These are phyloP conservation scores for Hypoxylon sp. DNA, from an alignment of 2,329 filamentous ascomycete species.

Conservation along the genomic window DNA sequence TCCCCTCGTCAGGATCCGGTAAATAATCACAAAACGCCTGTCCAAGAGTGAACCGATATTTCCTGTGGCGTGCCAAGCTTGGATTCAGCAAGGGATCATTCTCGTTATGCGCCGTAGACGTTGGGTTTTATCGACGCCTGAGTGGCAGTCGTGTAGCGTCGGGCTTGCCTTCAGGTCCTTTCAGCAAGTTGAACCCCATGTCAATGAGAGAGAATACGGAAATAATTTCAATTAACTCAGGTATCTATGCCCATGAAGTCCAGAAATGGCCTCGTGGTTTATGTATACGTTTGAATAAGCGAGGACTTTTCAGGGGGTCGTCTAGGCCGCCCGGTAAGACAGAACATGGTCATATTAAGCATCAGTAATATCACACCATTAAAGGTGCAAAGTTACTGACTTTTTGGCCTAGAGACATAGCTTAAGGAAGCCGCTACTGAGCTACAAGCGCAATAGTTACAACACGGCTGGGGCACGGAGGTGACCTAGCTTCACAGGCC, in stretches of 20 bases:
- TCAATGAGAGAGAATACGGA: background rate
- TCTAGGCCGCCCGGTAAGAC: background rate
- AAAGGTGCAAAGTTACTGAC: background rate
- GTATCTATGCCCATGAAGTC: background rate
- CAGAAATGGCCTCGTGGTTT: background rate
- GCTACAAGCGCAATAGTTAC: background rate
- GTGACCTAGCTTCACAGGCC: background rate
- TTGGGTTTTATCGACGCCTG: constrained; percentile 4
- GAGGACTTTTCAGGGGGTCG: background rate
- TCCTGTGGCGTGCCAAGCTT: constrained; percentile 17
- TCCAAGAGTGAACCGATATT: constrained; percentile 1
- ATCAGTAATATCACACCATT: background rate
- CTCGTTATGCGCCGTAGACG: constrained; percentile 12
- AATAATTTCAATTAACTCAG: background rate
- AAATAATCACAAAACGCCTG: background rate
- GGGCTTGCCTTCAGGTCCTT: background rate
- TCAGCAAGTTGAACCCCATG: background rate
- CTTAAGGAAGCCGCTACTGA: background rate
- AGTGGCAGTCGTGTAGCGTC: background rate
- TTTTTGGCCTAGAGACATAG: background rate
- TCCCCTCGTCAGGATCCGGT: constrained; percentile 10
- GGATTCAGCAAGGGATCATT: constrained; percentile 10
- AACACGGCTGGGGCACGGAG: background rate
- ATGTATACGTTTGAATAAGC: background rate
- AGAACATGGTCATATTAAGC: background rate